Evolutionary conservation across 805 yeast genomes (phyloP).

Genomic region (Saccharomycopsis sp.): DNA sequence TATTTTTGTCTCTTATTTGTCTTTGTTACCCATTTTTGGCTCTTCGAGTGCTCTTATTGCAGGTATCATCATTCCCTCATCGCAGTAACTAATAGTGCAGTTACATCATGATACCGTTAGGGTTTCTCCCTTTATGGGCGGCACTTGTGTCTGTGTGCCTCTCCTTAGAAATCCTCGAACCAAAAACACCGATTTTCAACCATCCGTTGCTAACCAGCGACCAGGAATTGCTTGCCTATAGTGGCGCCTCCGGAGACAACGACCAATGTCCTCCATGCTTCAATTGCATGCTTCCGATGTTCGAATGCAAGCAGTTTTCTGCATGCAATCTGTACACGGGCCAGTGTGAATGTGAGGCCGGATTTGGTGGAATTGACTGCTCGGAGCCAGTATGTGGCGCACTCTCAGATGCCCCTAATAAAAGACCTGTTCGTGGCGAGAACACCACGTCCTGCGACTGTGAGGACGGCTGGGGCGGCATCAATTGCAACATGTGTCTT

Average conservation of each 20-base stretch:
- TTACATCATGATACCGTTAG: no score
- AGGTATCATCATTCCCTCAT: no score
- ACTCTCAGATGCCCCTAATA: conserved; percentile 49
- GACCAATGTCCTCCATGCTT: conserved; percentile 80
- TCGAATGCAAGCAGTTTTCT: conserved; percentile 85
- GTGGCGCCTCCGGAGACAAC: background rate
- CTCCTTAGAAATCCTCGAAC: background rate
- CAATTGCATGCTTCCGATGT: conserved; percentile 89
- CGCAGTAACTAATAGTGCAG: no score
- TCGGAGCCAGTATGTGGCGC: conserved; percentile 84
- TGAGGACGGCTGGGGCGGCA: conserved; percentile 85
- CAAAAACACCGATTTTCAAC: background rate
- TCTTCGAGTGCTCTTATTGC: no score
- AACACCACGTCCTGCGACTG: conserved; percentile 54
- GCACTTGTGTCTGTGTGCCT: background rate
- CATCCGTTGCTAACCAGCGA: no score
- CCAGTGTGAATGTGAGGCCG: conserved; percentile 83
- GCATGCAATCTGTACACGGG: conserved; percentile 86
- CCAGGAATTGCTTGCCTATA: background rate
- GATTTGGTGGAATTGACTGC: conserved; percentile 93
- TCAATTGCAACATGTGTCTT: conserved; percentile 85
- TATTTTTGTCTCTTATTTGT: no score
- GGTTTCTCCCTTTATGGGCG: background rate
- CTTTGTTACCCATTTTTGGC: no score
- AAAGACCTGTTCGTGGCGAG: conserved; percentile 53